Evolutionary conservation across 495 filamentous ascomycete genomes (phyloP).

Genomic region (Podospora comata): DNA sequence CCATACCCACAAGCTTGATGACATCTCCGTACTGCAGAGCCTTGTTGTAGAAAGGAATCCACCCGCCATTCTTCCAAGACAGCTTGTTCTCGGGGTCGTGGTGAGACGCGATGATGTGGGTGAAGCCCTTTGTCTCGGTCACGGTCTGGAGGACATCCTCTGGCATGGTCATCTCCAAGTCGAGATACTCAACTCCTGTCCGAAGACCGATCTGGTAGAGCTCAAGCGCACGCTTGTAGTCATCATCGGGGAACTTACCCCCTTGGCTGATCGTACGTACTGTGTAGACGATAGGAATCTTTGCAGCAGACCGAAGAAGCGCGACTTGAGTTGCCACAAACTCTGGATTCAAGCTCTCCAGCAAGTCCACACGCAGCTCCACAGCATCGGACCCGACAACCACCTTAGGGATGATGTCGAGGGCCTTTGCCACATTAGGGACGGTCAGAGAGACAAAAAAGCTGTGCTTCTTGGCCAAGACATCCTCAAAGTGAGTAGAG

Average conservation of each 20-base stretch:
- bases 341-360: constrained; percentile 72
- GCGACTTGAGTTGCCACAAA: constrained; percentile 81
- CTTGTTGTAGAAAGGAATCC: constrained; percentile 82
- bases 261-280: constrained; percentile 83
- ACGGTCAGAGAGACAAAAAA: constrained; percentile 93
- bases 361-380: constrained; percentile 87
- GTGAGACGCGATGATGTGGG: constrained; percentile 88
- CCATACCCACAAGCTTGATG: constrained; percentile 90
- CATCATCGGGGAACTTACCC: constrained; percentile 80
- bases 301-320: constrained; percentile 67
- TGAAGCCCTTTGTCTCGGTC: constrained; percentile 62
- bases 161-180: constrained; percentile 87
- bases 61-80: constrained; percentile 84
- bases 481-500: constrained; percentile 57
- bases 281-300: constrained; percentile 91
- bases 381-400: constrained; percentile 89
- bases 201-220: constrained; percentile 78
- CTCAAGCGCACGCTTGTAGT: constrained; percentile 60
- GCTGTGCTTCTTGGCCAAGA: constrained; percentile 69
- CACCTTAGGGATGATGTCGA: constrained; percentile 64
- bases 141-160: constrained; percentile 66
- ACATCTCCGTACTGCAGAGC: constrained; percentile 84
- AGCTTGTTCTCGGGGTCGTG: constrained; percentile 79
- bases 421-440: constrained; percentile 62
- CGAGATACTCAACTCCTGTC: constrained; percentile 84